Conservation (phyloP, 2,329 filamentous ascomycete genomes). For the Beauveria sp. region DNA sequence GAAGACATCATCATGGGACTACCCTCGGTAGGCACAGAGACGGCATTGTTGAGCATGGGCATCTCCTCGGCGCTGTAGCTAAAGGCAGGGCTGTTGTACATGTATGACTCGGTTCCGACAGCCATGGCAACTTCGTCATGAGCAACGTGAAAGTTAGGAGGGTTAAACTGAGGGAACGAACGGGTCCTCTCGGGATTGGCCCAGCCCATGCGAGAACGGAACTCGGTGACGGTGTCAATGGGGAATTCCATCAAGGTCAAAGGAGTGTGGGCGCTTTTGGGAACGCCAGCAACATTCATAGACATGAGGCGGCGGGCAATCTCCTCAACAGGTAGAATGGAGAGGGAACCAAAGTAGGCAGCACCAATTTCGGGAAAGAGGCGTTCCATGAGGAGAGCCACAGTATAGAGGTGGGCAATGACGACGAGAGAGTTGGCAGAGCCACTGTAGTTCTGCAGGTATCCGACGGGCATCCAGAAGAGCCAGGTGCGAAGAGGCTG, state of each 20-base stretch:
- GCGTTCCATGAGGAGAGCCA: constrained; percentile 79
- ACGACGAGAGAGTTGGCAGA: constrained; percentile 74
- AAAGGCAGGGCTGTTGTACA: constrained; percentile 51
- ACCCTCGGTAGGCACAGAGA: constrained; percentile 39
- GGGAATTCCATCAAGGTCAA: constrained; percentile 65
- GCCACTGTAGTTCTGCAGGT: constrained; percentile 67
- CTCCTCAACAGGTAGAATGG: constrained; percentile 74
- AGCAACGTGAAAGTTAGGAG: constrained; percentile 43
- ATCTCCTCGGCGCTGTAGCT: constrained; percentile 58
- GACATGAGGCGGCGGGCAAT: constrained; percentile 70
- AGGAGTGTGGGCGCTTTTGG: constrained; percentile 52
- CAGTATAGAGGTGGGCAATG: constrained; percentile 85
- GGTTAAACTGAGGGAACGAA: constrained; percentile 54
- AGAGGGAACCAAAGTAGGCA: constrained; percentile 76
- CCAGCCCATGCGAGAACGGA: constrained; percentile 64
- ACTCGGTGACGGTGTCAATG: constrained; percentile 59
- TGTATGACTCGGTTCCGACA: constrained; percentile 34
- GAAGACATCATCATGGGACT: constrained; percentile 51
- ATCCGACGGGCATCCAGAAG: constrained; percentile 86
- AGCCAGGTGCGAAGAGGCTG: constrained; percentile 86
- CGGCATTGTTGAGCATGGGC: constrained; percentile 44
- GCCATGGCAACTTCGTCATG: constrained; percentile 36
- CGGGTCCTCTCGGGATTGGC: constrained; percentile 49
- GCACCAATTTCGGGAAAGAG: constrained; percentile 87
- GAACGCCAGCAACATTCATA: constrained; percentile 53